Conservation (phyloP, 2,329 filamentous ascomycete genomes). For the Ustulina deusta region DNA sequence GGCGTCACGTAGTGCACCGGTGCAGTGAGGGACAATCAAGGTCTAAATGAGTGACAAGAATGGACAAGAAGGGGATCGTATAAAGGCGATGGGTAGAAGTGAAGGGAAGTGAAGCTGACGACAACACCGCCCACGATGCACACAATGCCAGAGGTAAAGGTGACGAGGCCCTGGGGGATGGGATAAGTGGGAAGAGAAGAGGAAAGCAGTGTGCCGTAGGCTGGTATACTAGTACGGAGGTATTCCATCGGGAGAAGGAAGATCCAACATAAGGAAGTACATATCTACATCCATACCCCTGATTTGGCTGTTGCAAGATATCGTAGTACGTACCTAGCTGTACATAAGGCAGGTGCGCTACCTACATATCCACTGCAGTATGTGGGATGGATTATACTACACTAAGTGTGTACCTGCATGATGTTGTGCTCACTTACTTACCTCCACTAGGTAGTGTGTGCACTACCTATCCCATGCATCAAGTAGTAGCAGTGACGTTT, state of each 20-base stretch:
- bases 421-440: background rate
- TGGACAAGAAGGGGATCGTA: conserved; percentile 3
- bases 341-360: background rate
- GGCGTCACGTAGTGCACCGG: conserved; percentile 25
- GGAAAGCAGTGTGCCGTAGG: background rate
- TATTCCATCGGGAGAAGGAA: conserved; percentile 12
- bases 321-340: background rate
- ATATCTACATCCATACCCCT: background rate
- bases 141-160: conserved; percentile 18
- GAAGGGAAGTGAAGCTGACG: conserved; percentile 25
- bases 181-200: conserved; percentile 22
- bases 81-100: conserved; percentile 9
- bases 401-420: conserved; percentile 4
- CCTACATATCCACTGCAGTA: background rate
- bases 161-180: conserved; percentile 16
- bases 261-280: background rate
- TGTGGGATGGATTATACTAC: background rate
- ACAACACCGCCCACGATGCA: conserved; percentile 22
- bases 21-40: conserved; percentile 16
- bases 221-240: background rate
- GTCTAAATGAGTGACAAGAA: conserved; percentile 37
- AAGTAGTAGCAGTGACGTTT: conserved; percentile 3
- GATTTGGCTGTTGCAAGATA: conserved; percentile 3
- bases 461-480: no score
- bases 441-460: background rate